Percentiles rank a stretch among this genome's conserved stretches.
Evolutionary conservation across 305 asterid genomes (phyloP).

Genomic region (Fraxinus greggii): DNA sequence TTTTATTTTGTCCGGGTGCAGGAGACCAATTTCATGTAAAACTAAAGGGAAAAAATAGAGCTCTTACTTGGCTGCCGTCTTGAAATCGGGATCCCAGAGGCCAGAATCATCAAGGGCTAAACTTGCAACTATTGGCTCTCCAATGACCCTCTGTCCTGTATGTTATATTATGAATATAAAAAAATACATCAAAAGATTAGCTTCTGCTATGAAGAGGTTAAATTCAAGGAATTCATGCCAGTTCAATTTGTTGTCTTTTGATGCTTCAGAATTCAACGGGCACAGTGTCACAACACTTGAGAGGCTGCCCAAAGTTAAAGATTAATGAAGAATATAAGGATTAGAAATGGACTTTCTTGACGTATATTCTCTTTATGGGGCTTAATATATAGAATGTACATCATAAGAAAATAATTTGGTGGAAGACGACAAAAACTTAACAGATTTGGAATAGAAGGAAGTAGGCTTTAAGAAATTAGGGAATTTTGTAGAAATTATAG

Average conservation of each 20-base stretch:
- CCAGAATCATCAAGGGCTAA: conserved; percentile 75
- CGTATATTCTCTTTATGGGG: background rate
- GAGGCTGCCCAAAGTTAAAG: background rate
- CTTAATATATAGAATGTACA: background rate
- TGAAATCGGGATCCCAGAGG: conserved; percentile 92
- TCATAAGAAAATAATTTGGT: background rate
- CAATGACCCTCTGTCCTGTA: conserved; percentile 93
- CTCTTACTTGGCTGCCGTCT: conserved; percentile 78
- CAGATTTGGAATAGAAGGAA: background rate
- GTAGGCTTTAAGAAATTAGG: background rate
- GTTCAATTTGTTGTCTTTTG: background rate
- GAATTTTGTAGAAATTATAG: background rate
- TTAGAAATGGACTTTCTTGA: background rate
- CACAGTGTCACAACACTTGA: background rate
- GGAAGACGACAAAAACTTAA: background rate
- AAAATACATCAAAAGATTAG: background rate
- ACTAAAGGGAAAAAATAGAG: conserved; percentile 10
- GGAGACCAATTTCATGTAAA: conserved; percentile 7
- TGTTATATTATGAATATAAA: background rate
- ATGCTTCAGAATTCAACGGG: background rate
- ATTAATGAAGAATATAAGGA: background rate
- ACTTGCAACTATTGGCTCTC: conserved; percentile 94
- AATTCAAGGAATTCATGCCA: background rate
- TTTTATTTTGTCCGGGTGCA: background rate
- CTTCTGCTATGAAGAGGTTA: background rate